These are phyloP conservation scores for Meripilus lineatus DNA, from an alignment of 1,284 basidiomycete species.

Conservation along the genomic window DNA sequence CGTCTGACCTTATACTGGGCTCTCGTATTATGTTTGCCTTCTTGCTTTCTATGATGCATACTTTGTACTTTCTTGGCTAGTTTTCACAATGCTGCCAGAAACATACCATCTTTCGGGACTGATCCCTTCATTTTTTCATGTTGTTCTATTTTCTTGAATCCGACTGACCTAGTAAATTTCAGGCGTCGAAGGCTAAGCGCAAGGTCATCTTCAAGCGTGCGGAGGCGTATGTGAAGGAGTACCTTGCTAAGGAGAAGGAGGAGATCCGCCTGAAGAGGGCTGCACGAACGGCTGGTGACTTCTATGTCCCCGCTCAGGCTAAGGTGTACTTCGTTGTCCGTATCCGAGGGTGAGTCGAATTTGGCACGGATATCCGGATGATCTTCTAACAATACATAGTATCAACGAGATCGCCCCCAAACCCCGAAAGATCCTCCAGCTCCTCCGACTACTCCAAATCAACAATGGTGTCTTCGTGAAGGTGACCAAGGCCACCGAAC, in stretches of 20 bases:
- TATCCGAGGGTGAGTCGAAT: slow-evolving; percentile 77
- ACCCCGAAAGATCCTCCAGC: slow-evolving; percentile 98
- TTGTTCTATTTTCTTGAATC: neutral
- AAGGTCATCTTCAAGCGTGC: slow-evolving; percentile 99
- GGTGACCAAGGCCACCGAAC: slow-evolving; percentile 92
- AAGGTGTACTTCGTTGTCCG: slow-evolving; percentile 99
- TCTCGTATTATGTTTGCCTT: slow-evolving; percentile 10
- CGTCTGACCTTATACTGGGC: too few relatives aligned
- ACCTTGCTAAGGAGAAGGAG: slow-evolving; percentile 89
- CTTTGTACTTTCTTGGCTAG: slow-evolving; percentile 73
- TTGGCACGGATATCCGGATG: slow-evolving; percentile 1
- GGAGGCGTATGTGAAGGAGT: slow-evolving; percentile 98
- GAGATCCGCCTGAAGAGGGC: slow-evolving; percentile 94
- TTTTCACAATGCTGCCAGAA: slow-evolving; percentile 72
- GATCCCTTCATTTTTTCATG: slow-evolving; percentile 28
- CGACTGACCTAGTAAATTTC: slow-evolving; percentile 14
- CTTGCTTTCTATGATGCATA: slow-evolving; percentile 72
- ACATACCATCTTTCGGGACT: slow-evolving; percentile 99
- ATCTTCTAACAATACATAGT: slow-evolving; percentile 42
- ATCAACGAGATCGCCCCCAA: slow-evolving; percentile 99
- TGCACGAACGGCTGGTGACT: slow-evolving; percentile 91
- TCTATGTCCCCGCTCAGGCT: slow-evolving; percentile 94
- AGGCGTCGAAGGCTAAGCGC: slow-evolving; percentile 90
- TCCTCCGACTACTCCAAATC: slow-evolving; percentile 98
- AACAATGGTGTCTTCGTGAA: slow-evolving; percentile 99